A percentile compares a stretch with the other conserved stretches of the same genome.
These are phyloP conservation scores for Rhododendron williamsianum DNA, from an alignment of 148 eudicot species.

Conservation along the genomic window DNA sequence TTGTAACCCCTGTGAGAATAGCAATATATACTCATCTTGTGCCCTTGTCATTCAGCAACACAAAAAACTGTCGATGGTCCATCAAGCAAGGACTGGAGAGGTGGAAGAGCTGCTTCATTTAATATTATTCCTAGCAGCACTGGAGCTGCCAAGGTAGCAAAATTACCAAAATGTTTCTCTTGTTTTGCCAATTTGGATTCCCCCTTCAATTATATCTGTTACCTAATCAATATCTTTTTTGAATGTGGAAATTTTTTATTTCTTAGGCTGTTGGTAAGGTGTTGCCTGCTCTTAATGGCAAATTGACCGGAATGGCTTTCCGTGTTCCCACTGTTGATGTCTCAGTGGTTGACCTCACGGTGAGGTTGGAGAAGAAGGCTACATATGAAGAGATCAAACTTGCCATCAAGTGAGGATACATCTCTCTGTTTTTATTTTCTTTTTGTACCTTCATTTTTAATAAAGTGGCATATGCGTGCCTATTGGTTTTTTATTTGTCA, in stretches of 20 bases:
- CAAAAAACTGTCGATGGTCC: slow-evolving; percentile 52
- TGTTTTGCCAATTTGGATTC: background rate
- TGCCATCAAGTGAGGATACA: slow-evolving; percentile 52
- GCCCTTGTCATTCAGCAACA: slow-evolving; percentile 25
- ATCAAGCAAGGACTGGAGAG: slow-evolving; percentile 52
- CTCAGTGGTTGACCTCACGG: slow-evolving; percentile 69
- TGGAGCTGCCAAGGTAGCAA: slow-evolving; percentile 50
- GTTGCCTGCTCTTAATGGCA: slow-evolving; percentile 59
- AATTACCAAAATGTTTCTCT: background rate
- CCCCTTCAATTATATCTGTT: background rate
- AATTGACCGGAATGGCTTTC: slow-evolving; percentile 74
- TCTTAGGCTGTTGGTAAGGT: slow-evolving; percentile 74
- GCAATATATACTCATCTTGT: background rate
- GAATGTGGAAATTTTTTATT: background rate
- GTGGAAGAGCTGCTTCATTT: slow-evolving; percentile 52
- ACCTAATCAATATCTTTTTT: background rate
- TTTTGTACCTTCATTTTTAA: background rate
- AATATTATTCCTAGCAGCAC: slow-evolving; percentile 53
- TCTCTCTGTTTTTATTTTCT: background rate
- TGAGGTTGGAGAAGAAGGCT: slow-evolving; percentile 58
- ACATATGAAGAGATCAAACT: slow-evolving; percentile 53
- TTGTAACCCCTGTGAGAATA: background rate
- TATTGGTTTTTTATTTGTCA: background rate
- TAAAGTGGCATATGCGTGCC: background rate
- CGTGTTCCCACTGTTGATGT: slow-evolving; percentile 77